phyloP scores from a whole-genome alignment of 768 basidiomycete species.

The Boletales sp. region DNA sequence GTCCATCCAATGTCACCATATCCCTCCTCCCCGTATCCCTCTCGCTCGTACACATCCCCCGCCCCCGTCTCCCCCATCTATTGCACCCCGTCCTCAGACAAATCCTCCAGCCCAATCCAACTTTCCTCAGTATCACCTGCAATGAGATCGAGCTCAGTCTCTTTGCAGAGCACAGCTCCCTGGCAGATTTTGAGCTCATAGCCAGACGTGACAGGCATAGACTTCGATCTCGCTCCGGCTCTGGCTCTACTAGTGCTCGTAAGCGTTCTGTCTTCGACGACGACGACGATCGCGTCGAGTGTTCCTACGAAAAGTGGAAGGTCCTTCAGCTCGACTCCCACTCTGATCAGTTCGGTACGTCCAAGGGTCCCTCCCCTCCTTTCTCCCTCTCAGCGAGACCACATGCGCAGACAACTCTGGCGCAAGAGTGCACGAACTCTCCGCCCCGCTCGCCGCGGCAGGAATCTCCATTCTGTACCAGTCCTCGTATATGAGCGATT shows the following conservation, averaged over 20 bases:
- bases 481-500: slow-evolving; percentile 80
- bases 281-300: slow-evolving; percentile 45
- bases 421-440: slow-evolving; percentile 70
- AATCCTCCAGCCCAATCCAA: slow-evolving; percentile 61
- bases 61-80: slow-evolving; percentile 56
- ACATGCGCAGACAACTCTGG: slow-evolving; percentile 55
- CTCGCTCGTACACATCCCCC: slow-evolving; percentile 71
- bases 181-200: slow-evolving; percentile 58
- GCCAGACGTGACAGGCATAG: slow-evolving; percentile 54
- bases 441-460: slow-evolving; percentile 69
- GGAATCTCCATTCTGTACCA: slow-evolving; percentile 82
- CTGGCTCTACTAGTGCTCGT: slow-evolving; percentile 22
- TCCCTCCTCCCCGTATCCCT: slow-evolving; percentile 69
- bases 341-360: slow-evolving; percentile 62
- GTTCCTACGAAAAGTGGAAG: slow-evolving; percentile 72
- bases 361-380: neutral
- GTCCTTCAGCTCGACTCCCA: slow-evolving; percentile 82
- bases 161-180: slow-evolving; percentile 58
- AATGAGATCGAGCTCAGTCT: slow-evolving; percentile 78
- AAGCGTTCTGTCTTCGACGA: slow-evolving; percentile 24
- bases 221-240: slow-evolving; percentile 40
- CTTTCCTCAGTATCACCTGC: slow-evolving; percentile 72
- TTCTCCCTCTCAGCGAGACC: slow-evolving; percentile 7
- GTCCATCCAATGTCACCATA: slow-evolving; percentile 48
- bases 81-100: slow-evolving; percentile 63